Base-by-base conservation (phyloP, 2,329 filamentous ascomycete genomes). In the Westerdykella aurantiaca region DNA sequence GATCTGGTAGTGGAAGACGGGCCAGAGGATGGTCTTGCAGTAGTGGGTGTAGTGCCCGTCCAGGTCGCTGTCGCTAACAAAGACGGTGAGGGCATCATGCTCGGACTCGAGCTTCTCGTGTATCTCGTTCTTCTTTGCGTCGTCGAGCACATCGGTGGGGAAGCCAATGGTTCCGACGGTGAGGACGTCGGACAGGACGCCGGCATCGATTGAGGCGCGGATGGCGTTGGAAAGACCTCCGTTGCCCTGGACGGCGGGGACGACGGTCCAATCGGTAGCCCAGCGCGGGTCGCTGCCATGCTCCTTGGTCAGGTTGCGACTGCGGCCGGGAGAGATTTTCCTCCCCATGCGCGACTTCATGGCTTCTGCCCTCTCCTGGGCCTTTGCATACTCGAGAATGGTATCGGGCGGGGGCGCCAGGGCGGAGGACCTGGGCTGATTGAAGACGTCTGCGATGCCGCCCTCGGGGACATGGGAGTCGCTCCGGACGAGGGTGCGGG, bases 11-110 rank as follows among this genome's bases (percentile, higher is more conserved):
- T 97, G 90, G 68, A 97, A 95, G 47, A 96, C 90, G 1, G 91
- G 91, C 91, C 91, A 97, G 6, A 97, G 76, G 43, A 97, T 95
- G 61, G 91, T 88, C 72, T 97, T 97, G 82, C 90, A 96, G 65
- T 93, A 97, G 69, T 96, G 90, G 11, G 85, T 81, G 63, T 97
- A 97, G 69, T 95, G 90, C 1, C 90, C 89, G 59, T 96, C 86
- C 62, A 96, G 89, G 67, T 97, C 90, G 62, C 85, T 88, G 70
- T 97, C 91, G 48, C 82, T 86, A 66, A 87, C 85, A 65, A 85
- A 95, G 29, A 96, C 89, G 2, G 86, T 82, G 52, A 95, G 69
- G 57, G 88, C 89, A 55, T 93, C 82, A 64, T 86, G 83, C 61
- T 95, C 87, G 21, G 83, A 85, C 39, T 87, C 82, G 7, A 97